Base-by-base conservation (phyloP, 2,329 filamentous ascomycete genomes). In the Cladosporium austrohemisphaericum region DNA sequence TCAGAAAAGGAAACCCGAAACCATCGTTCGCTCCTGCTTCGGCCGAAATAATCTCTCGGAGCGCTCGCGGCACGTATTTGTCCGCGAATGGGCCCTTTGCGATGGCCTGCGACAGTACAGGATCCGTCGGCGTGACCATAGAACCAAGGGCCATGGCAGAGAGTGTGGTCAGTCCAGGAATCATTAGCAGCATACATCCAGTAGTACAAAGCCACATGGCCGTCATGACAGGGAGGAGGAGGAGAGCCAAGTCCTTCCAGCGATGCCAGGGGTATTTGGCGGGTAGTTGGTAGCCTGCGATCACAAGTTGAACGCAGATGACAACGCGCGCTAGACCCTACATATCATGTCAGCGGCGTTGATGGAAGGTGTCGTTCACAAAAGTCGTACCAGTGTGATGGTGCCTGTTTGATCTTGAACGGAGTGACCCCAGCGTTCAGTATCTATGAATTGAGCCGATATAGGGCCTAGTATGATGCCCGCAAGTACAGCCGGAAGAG, bases 71-170 rank as follows among this genome's bases (percentile, higher is more conserved):
- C 13, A 94, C 83, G 65, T 94, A 91, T 58, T 88, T 84, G 61
- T 94, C 89, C 1, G 89, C 89, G 62, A 94, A 95, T 57, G 86
- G 89, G 14, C 88, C 88, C 70, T 94, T 94, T 33, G 94, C 87
- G 49, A 94, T 92, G 1, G 85, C 85, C 52, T 91, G 90, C 13
- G 86, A 91, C 29, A 95, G 68, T 1, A 95, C 82, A 0, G 89
- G 89, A 58, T 95, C 89, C 0, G 89, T 95, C 0, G 88, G 89
- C 1, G 89, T 92, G 16, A 95, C 81, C 60, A 89, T 94, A 1
- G 88, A 85, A 1, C 82, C 89, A 9, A 93, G 74, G 11, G 83
- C 85, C 8, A 94, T 74, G 0, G 89, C 85, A 55, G 92, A 84
- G 2, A 94, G 73, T 54, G 91, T 86, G 20, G 73, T 74, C 7